Percentiles rank a stretch among this genome's conserved stretches.
These are phyloP conservation scores for Ceratocystis eucalypticola DNA, from an alignment of 2,329 filamentous ascomycete species.

Conservation along the genomic window DNA sequence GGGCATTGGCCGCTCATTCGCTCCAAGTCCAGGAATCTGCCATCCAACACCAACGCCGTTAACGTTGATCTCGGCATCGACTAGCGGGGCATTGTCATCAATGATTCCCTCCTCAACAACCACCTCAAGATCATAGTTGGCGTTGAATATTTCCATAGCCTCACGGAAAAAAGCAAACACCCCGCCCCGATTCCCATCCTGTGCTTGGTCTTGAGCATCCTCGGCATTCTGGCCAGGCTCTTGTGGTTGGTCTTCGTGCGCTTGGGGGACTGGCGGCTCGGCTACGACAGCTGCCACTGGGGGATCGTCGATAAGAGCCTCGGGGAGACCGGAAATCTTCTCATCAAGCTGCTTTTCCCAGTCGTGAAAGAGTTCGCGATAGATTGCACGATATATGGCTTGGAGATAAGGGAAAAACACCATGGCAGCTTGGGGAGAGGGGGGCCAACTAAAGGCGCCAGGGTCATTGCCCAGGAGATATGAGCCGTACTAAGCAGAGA, in stretches of 20 bases:
- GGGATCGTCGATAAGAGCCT: slow-evolving; percentile 22
- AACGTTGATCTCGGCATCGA: slow-evolving; percentile 14
- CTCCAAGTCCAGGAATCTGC: slow-evolving; percentile 1
- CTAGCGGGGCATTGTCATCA: slow-evolving; percentile 25
- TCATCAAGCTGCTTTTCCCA: slow-evolving; percentile 38
- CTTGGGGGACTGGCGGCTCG: not conserved
- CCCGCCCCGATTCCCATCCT: slow-evolving; percentile 22
- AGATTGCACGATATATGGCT: slow-evolving; percentile 34
- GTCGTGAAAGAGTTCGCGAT: slow-evolving; percentile 33
- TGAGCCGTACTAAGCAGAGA: slow-evolving; percentile 34
- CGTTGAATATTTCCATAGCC: slow-evolving; percentile 7
- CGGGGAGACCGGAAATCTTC: slow-evolving; percentile 30
- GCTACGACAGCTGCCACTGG: not conserved
- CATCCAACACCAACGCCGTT: slow-evolving; percentile 5
- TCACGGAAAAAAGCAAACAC: slow-evolving; percentile 6
- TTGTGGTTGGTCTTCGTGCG: not conserved
- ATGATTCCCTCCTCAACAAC: slow-evolving; percentile 21
- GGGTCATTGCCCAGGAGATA: slow-evolving; percentile 34
- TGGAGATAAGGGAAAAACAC: slow-evolving; percentile 36
- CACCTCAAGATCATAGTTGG: slow-evolving; percentile 19
- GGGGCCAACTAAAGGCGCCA: slow-evolving; percentile 39
- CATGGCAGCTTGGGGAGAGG: slow-evolving; percentile 38
- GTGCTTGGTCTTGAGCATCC: slow-evolving; percentile 20
- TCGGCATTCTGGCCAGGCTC: not conserved
- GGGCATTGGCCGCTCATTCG: not conserved